phyloP scores from a whole-genome alignment of 148 eudicot genomes.

The Suaeda aralocaspica region DNA sequence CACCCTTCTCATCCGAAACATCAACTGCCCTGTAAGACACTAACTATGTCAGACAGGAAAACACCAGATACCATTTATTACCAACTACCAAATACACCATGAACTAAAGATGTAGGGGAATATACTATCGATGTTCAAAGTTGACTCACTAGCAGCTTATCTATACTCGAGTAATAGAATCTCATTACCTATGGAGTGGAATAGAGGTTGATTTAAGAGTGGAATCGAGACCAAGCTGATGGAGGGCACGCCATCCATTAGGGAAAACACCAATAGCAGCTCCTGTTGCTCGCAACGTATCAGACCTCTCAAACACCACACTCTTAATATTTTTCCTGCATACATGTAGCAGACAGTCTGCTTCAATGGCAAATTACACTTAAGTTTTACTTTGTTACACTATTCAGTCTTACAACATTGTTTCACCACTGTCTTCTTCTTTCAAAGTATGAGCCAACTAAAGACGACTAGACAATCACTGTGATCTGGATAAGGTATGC shows the following conservation, averaged over 20 bases:
- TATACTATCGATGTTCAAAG: neutral
- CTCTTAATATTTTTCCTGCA: constrained; percentile 48
- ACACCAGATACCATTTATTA: neutral
- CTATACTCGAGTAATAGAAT: neutral
- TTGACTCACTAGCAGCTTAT: neutral
- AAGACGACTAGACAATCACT: too few species aligned
- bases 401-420: too few species aligned
- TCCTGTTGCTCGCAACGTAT: constrained; percentile 39
- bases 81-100: neutral
- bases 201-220: constrained; percentile 30
- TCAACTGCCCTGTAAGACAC: constrained; percentile 23
- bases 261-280: constrained; percentile 43
- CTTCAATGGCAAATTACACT: neutral
- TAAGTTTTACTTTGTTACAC: too few species aligned
- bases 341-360: neutral
- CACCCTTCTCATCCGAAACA: constrained; percentile 28
- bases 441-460: too few species aligned
- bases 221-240: constrained; percentile 46
- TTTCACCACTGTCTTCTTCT: too few species aligned
- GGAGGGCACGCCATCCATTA: constrained; percentile 59
- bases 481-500: too few species aligned
- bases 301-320: constrained; percentile 45
- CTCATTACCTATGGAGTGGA: constrained; percentile 27
- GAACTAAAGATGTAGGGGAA: neutral
- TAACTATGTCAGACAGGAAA: neutral